phyloP scores from a whole-genome alignment of 169 alveolate species.

The Plasmodium ovale region DNA sequence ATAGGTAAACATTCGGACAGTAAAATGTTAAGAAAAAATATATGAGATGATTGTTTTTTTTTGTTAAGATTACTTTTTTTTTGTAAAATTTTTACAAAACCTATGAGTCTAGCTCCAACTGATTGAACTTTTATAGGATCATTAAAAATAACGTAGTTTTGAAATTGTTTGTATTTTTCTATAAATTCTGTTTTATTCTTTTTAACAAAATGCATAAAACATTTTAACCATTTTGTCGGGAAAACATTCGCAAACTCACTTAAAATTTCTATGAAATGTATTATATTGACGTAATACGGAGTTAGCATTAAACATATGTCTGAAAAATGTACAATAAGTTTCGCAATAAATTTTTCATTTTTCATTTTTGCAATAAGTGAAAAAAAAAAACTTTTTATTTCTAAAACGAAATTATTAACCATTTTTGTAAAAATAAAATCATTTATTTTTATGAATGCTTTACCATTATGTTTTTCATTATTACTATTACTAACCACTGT shows the following conservation, averaged over 20 bases:
- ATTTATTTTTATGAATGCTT: constrained; percentile 33
- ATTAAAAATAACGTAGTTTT: constrained; percentile 38
- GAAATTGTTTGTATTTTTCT: constrained; percentile 54
- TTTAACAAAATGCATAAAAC: constrained; percentile 9
- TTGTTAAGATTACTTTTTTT: constrained; percentile 26
- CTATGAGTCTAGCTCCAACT: constrained; percentile 61
- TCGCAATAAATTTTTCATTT: constrained; percentile 1
- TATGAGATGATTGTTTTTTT: constrained; percentile 8
- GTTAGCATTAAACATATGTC: constrained; percentile 41
- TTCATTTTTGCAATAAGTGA: constrained; percentile 19
- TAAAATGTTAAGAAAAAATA: constrained; percentile 27
- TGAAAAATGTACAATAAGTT: background rate
- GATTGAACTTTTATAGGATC: constrained; percentile 54
- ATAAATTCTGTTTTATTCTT: constrained; percentile 38
- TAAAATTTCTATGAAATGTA: constrained; percentile 28
- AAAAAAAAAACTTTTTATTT: constrained; percentile 34
- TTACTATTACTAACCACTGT: background rate
- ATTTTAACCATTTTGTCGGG: background rate
- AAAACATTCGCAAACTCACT: constrained; percentile 30
- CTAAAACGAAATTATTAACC: constrained; percentile 26
- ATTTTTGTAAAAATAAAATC: constrained; percentile 23
- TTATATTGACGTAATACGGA: constrained; percentile 32
- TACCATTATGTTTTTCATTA: too few species aligned
- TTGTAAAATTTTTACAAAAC: constrained; percentile 54
- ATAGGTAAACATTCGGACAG: constrained; percentile 51